Conservation (phyloP, 1,284 basidiomycete genomes). For the Cutaneotrichosporon daszewskae region DNA sequence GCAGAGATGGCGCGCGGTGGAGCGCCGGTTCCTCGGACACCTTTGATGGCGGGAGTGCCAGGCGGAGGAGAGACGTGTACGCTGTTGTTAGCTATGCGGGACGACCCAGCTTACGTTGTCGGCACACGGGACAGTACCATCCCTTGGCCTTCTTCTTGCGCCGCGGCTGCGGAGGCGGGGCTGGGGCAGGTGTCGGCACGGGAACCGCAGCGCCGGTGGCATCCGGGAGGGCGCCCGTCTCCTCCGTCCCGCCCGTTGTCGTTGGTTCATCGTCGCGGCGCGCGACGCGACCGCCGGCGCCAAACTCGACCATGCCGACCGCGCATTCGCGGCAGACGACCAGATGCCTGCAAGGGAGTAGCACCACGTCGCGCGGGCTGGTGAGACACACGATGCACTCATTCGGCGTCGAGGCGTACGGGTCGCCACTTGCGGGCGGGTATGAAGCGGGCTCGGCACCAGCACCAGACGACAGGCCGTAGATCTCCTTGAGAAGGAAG, state of each 20-base stretch:
- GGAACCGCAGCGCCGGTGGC: too few relatives aligned
- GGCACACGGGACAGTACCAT: conserved; percentile 89
- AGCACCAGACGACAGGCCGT: conserved; percentile 59
- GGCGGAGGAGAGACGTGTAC: conserved; percentile 76
- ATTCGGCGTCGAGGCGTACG: conserved; percentile 68
- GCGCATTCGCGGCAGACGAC: conserved; percentile 89
- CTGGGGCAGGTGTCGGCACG: conserved; percentile 35
- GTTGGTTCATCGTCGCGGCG: conserved; percentile 17
- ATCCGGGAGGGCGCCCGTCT: too few relatives aligned
- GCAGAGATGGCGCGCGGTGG: conserved; percentile 25
- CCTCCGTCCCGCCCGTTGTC: too few relatives aligned
- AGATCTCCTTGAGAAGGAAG: conserved; percentile 88
- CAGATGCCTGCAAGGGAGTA: conserved; percentile 80
- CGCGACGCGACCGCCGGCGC: conserved; percentile 71
- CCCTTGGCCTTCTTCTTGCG: conserved; percentile 86
- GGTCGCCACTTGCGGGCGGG: conserved; percentile 52
- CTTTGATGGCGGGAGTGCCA: conserved; percentile 63
- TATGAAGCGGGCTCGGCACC: conserved; percentile 48
- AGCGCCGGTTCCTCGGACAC: conserved; percentile 8
- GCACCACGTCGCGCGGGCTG: conserved; percentile 76
- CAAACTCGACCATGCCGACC: conserved; percentile 89
- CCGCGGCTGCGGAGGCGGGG: conserved; percentile 47
- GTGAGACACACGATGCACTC: conserved; percentile 85
- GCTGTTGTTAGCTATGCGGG: conserved; percentile 55
- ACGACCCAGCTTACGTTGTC: conserved; percentile 67